A percentile compares a stretch with the other conserved stretches of the same genome.
Conservation (phyloP, 768 basidiomycete species). For the Serendipita sp. region DNA sequence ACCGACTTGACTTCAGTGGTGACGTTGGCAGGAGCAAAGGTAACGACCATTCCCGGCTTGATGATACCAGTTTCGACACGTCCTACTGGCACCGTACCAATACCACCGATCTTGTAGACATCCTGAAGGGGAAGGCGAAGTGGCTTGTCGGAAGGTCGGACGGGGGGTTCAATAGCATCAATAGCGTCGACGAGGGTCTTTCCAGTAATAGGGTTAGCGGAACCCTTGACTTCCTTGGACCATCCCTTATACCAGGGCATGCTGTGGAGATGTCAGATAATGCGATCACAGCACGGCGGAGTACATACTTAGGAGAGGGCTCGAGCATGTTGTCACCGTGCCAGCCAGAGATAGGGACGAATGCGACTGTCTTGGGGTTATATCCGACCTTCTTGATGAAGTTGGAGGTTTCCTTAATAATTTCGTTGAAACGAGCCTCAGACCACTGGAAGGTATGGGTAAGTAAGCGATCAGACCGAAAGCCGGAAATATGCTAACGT, state of each 20-base stretch:
- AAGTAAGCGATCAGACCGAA: background rate
- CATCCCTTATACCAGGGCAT: slow-evolving; percentile 99
- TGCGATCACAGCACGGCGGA: background rate
- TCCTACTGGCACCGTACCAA: slow-evolving; percentile 99
- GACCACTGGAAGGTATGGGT: slow-evolving; percentile 59
- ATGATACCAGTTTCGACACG: slow-evolving; percentile 99
- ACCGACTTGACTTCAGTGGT: slow-evolving; percentile 99
- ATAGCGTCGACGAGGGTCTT: slow-evolving; percentile 99
- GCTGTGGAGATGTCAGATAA: slow-evolving; percentile 26
- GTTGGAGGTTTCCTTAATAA: slow-evolving; percentile 89
- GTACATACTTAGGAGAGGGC: slow-evolving; percentile 76
- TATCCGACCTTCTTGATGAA: slow-evolving; percentile 99
- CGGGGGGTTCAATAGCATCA: slow-evolving; percentile 96
- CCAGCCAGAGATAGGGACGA: slow-evolving; percentile 99
- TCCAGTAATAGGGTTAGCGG: slow-evolving; percentile 73
- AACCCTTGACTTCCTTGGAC: slow-evolving; percentile 84
- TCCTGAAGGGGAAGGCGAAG: slow-evolving; percentile 99
- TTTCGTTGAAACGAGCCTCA: slow-evolving; percentile 99
- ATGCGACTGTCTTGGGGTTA: slow-evolving; percentile 96
- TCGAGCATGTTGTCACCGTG: slow-evolving; percentile 99
- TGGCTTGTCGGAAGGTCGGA: slow-evolving; percentile 95
- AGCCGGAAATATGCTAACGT: slow-evolving; percentile 33
- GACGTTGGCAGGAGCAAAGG: slow-evolving; percentile 91
- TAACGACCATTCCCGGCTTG: slow-evolving; percentile 99
- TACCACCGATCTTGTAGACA: slow-evolving; percentile 99